Base-by-base conservation (phyloP, 2,329 filamentous ascomycete species). In the Fusarium nygamai region DNA sequence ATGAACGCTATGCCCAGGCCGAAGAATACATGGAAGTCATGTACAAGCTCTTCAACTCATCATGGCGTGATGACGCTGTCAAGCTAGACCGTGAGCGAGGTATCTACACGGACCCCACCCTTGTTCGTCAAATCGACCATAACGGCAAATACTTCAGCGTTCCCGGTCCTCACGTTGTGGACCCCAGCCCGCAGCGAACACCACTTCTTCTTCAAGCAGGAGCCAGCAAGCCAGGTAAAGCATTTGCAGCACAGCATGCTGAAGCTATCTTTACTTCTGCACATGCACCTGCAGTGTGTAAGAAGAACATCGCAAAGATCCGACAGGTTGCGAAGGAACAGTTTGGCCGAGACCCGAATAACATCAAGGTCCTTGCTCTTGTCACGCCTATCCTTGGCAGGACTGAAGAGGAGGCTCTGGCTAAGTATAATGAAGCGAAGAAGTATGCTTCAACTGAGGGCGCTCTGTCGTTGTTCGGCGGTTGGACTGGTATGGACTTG, bases 171-270 rank as follows among this genome's bases (percentile, higher is more conserved):
- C 90, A 93, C 71, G 87, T 93, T 73, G 90, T 89, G 64, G 87
- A 92, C 59, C 92, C 92, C 0, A 88, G 87, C 56, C 91, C 91
- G 0, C 92, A 94, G 75, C 84, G 92, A 7, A 93, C 91, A 3
- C 92, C 92, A 0, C 84, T 94, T 5, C 86, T 94, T 9, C 85
- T 94, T 8, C 92, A 94, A 80, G 92, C 92, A 1, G 92, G 92
- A 1, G 92, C 92, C 0, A 92, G 90, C 1, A 88, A 86, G 57
- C 87, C 91, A 0, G 92, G 92, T 5, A 92, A 92, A 79, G 81
- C 83, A 0, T 94, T 94, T 74, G 91, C 91, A 0, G 90, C 91
- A 0, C 88, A 91, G 73, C 91, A 94, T 78, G 92, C 92, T 1
- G 92, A 94, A 77, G 91, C 88, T 6, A 91, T 94, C 58, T 94